phyloP scores from a whole-genome alignment of 768 basidiomycete genomes.

The Mycena rebaudengoi region DNA sequence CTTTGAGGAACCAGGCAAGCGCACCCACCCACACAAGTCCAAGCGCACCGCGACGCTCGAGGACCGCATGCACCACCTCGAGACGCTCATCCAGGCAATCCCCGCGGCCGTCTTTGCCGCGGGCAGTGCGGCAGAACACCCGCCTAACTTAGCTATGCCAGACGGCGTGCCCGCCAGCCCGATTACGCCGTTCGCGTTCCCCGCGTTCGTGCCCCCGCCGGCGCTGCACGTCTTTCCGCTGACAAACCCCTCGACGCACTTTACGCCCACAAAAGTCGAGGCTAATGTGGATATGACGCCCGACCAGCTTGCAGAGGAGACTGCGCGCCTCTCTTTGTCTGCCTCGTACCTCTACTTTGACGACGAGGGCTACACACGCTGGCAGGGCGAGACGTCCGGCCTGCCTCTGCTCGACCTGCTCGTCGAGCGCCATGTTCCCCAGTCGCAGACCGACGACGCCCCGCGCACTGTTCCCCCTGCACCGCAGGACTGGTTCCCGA shows the following conservation, averaged over 20 bases:
- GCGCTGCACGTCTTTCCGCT: constrained; percentile 81
- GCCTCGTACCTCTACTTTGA: constrained; percentile 89
- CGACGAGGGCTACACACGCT: constrained; percentile 86
- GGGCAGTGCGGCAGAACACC: constrained; percentile 49
- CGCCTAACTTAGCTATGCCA: constrained; percentile 41
- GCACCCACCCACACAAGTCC: constrained; percentile 88
- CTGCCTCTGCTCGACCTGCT: constrained; percentile 88
- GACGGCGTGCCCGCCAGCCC: constrained; percentile 43
- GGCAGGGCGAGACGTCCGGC: constrained; percentile 95
- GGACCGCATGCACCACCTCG: constrained; percentile 89
- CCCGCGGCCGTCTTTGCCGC: constrained; percentile 82
- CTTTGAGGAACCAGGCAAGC: constrained; percentile 88
- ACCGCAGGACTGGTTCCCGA: constrained; percentile 75
- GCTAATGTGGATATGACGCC: constrained; percentile 53
- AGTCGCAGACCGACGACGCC: constrained; percentile 31
- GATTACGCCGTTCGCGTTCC: constrained; percentile 51
- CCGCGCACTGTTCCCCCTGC: constrained; percentile 36
- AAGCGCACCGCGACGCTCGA: constrained; percentile 89
- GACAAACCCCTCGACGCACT: constrained; percentile 83
- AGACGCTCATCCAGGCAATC: constrained; percentile 85
- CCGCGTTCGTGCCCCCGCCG: constrained; percentile 71
- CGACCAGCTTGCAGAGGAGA: constrained; percentile 65
- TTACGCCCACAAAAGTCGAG: constrained; percentile 56
- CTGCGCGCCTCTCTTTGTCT: constrained; percentile 69
- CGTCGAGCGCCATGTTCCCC: constrained; percentile 69